Base-by-base conservation (phyloP, 2,329 filamentous ascomycete genomes). In the Venturia nashicola region DNA sequence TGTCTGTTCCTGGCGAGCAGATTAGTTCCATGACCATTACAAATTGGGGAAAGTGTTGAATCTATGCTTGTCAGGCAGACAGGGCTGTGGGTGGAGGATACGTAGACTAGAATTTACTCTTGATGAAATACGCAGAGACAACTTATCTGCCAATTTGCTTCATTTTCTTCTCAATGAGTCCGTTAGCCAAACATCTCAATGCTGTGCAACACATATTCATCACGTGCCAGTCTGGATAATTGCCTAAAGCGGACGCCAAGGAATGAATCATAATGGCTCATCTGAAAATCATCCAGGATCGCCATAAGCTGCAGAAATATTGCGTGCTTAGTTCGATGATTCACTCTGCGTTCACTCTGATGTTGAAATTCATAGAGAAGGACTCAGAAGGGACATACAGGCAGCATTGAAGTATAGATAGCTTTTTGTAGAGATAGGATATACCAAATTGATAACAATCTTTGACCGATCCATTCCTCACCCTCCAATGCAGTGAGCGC, bases 221-320 rank as follows among this genome's bases (percentile, higher is more conserved):
- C 51, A 55, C 51, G 51, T 34, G 51, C 5, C 27, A 36, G 2
- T 18, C 9, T 55, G 14, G 6, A 18, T 2, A 18, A 34, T 55
- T 36, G 23, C 51, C 51, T 55, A 55, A 36, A 18, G 12, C 27
- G 51, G 51, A 55, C 27, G 51, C 51, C 51, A 55, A 55, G 51
- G 27, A 55, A 55, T 55, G 51, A 36, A 36, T 55, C 51, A 55
- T 55, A 55, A 36, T 55, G 51, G 51, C 12, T 55, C 51, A 55
- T 34, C 20, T 32, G 48, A 54, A 54, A 14, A 6, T 54, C 27
- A 27, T 32, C 12, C 23, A 55, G 5, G 51, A 36, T 55, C 27
- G 14, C 51, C 32, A 11, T 36, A 36, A 55, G 27, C 51, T 32
- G 27, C 51, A 55, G 6, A 1, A 11, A 11, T 39, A 5, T 39